A percentile compares a stretch with the other conserved stretches of the same genome.
These are phyloP conservation scores for Boletus sp. DNA, from an alignment of 768 basidiomycete genomes.

Conservation along the genomic window DNA sequence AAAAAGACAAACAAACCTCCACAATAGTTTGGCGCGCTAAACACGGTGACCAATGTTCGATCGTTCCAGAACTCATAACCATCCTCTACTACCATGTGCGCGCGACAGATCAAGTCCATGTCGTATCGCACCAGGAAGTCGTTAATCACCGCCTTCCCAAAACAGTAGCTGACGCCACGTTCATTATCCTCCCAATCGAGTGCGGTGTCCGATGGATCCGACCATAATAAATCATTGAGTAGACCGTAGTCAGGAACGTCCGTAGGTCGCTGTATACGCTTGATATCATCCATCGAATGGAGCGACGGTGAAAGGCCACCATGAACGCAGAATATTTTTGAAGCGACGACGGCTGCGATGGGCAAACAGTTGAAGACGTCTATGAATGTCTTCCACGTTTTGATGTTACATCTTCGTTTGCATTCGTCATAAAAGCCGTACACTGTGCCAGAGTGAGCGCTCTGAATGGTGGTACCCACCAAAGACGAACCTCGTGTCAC, in stretches of 20 bases:
- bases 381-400: conserved; percentile 99
- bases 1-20: conserved; percentile 63
- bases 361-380: conserved; percentile 99
- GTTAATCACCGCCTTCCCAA: conserved; percentile 96
- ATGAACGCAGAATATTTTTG: conserved; percentile 99
- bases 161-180: conserved; percentile 97
- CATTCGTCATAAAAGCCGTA: conserved; percentile 99
- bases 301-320: conserved; percentile 91
- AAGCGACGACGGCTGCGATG: conserved; percentile 96
- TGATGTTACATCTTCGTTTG: conserved; percentile 98
- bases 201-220: conserved; percentile 96
- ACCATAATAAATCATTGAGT: conserved; percentile 96
- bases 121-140: conserved; percentile 93
- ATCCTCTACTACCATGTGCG: conserved; percentile 99
- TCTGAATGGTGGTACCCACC: conserved; percentile 9
- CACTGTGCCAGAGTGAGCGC: conserved; percentile 47
- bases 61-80: conserved; percentile 99
- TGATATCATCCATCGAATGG: conserved; percentile 97
- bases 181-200: conserved; percentile 99
- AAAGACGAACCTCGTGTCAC: conserved; percentile 84
- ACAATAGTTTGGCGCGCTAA: conserved; percentile 96
- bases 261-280: conserved; percentile 94
- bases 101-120: conserved; percentile 99
- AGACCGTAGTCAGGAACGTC: conserved; percentile 99
- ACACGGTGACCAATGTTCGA: conserved; percentile 95